A percentile compares a stretch with the other conserved stretches of the same genome.
phyloP scores from a whole-genome alignment of 495 filamentous ascomycete species.

The Xylaria curta region DNA sequence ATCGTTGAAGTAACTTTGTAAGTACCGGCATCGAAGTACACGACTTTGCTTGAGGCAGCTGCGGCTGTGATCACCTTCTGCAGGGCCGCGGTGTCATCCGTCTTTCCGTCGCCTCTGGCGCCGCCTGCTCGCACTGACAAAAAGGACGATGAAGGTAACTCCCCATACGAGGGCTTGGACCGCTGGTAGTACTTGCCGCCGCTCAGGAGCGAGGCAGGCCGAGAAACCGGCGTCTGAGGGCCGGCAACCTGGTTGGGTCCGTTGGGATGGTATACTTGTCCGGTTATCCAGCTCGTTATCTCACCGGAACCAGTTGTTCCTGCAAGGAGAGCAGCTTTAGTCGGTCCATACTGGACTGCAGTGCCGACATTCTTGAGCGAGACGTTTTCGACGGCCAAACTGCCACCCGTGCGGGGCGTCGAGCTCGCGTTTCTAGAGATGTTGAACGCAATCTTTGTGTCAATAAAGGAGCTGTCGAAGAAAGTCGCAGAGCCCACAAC shows the following conservation, averaged over 20 bases:
- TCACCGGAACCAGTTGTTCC: conserved; percentile 59
- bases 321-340: conserved; percentile 56
- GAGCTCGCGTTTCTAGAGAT: conserved; percentile 58
- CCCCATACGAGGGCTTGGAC: conserved; percentile 76
- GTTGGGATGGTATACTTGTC: conserved; percentile 48
- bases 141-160: conserved; percentile 60
- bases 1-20: conserved; percentile 82
- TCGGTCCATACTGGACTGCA: conserved; percentile 62
- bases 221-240: conserved; percentile 43
- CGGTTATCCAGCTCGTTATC: conserved; percentile 57
- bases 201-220: conserved; percentile 45
- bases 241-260: conserved; percentile 46
- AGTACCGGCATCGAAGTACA: conserved; percentile 85
- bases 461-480: conserved; percentile 76
- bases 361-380: conserved; percentile 58
- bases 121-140: conserved; percentile 73
- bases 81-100: conserved; percentile 70
- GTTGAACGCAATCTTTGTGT: conserved; percentile 62
- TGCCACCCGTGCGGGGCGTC: conserved; percentile 54
- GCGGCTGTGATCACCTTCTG: conserved; percentile 71
- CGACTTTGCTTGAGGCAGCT: conserved; percentile 60
- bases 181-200: conserved; percentile 60
- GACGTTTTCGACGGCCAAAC: conserved; percentile 70
- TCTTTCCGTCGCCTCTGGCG: conserved; percentile 72
- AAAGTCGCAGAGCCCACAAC: conserved; percentile 76